These are phyloP conservation scores for Coemansia sp. DNA, from an alignment of 192 early-diverging fungal genomes.

Conservation along the genomic window DNA sequence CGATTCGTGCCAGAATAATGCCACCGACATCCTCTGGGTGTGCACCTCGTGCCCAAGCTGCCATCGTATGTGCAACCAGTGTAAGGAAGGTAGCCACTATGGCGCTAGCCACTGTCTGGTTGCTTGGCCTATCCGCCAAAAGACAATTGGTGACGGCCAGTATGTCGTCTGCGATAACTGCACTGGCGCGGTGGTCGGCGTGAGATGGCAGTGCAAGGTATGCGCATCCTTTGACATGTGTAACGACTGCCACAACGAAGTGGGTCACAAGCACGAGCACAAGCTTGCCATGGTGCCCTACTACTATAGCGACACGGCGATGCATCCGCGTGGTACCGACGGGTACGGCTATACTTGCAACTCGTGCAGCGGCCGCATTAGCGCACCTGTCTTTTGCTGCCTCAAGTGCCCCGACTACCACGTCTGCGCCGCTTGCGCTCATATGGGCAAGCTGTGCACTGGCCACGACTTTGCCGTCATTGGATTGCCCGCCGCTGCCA, in stretches of 20 bases:
- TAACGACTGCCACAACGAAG: conserved; percentile 57
- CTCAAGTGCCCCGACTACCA: conserved; percentile 45
- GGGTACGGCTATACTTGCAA: conserved; percentile 32
- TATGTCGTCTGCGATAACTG: conserved; percentile 63
- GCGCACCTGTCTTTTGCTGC: conserved; percentile 30
- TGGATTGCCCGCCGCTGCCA: neutral
- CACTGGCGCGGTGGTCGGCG: conserved; percentile 44
- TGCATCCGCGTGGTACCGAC: conserved; percentile 11
- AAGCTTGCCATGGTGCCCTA: conserved; percentile 9
- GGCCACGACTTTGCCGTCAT: conserved; percentile 56
- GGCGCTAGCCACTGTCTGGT: conserved; percentile 18
- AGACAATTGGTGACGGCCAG: conserved; percentile 25
- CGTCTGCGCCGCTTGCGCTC: conserved; percentile 30
- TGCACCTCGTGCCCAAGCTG: conserved; percentile 26
- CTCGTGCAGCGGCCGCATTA: conserved; percentile 25
- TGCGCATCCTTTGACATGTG: conserved; percentile 64
- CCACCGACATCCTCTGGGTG: conserved; percentile 40
- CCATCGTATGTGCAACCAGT: conserved; percentile 44
- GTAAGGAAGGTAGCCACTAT: conserved; percentile 14
- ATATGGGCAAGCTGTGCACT: conserved; percentile 40
- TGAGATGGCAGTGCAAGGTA: conserved; percentile 60
- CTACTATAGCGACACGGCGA: conserved; percentile 29
- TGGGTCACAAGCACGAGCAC: conserved; percentile 29
- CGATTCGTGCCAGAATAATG: conserved; percentile 21
- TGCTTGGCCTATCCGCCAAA: conserved; percentile 37